phyloP scores from a whole-genome alignment of 768 basidiomycete species.

The Podaxis sp. region DNA sequence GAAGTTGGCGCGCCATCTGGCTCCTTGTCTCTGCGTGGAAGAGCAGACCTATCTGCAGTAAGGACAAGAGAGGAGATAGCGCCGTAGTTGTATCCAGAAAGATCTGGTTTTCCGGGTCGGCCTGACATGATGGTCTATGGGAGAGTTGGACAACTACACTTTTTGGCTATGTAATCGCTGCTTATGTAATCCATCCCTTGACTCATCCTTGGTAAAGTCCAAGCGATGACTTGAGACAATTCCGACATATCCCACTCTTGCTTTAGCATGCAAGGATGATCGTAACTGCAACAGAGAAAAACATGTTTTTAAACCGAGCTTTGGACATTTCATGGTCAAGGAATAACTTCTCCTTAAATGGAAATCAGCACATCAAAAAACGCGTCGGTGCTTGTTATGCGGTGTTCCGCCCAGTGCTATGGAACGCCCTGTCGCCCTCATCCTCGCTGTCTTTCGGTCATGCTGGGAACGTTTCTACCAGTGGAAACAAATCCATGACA shows the following conservation, averaged over 20 bases:
- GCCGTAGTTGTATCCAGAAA: constrained; percentile 93
- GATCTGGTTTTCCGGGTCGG: constrained; percentile 58
- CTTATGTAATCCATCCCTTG: background rate
- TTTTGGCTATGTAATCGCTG: background rate
- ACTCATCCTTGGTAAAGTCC: background rate
- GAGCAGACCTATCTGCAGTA: constrained; percentile 79
- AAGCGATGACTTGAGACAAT: background rate
- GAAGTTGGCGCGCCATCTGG: constrained; percentile 95
- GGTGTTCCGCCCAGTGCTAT: background rate
- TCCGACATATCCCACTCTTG: background rate
- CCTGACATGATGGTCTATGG: constrained; percentile 24
- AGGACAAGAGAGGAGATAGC: constrained; percentile 93
- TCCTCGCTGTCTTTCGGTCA: background rate
- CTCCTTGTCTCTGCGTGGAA: constrained; percentile 89
- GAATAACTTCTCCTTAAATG: too few relatives aligned
- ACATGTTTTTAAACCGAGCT: too few relatives aligned
- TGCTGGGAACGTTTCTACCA: background rate
- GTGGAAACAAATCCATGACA: background rate
- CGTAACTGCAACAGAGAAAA: too few relatives aligned
- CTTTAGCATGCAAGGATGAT: background rate
- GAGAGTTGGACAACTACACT: background rate
- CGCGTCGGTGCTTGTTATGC: too few relatives aligned
- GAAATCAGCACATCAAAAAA: too few relatives aligned
- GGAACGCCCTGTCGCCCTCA: background rate
- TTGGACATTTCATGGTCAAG: too few relatives aligned